These are phyloP conservation scores for Pythium periplocum DNA, from an alignment of 352 stramenopile species.

Conservation along the genomic window DNA sequence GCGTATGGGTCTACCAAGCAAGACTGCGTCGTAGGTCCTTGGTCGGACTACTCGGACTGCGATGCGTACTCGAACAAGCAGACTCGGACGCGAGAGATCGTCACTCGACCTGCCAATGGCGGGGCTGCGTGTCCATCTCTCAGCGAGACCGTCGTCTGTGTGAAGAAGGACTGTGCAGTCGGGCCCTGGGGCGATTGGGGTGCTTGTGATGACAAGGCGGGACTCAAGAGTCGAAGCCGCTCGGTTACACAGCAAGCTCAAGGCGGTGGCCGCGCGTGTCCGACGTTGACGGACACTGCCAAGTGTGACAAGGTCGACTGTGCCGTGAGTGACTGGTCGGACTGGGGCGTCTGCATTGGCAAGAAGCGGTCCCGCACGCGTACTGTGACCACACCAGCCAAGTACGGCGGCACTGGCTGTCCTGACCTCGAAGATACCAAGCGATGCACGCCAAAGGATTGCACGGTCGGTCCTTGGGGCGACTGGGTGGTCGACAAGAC, in stretches of 20 bases:
- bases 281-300: constrained; percentile 17
- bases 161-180: constrained; percentile 8
- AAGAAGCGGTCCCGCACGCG: constrained; percentile 8
- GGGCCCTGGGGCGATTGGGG: constrained; percentile 14
- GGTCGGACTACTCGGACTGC: constrained; percentile 12
- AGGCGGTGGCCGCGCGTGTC: constrained; percentile 20
- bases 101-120: constrained; percentile 13
- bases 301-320: constrained; percentile 36
- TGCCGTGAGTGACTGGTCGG: constrained; percentile 17
- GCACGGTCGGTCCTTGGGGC: constrained; percentile 34
- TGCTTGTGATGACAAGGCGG: constrained; percentile 9
- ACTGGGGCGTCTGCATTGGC: constrained; percentile 17
- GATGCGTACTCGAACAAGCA: constrained; percentile 8
- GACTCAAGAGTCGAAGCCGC: constrained; percentile 14
- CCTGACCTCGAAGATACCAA: constrained; percentile 18
- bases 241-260: constrained; percentile 11
- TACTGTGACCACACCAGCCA: constrained; percentile 17
- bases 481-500: constrained; percentile 23
- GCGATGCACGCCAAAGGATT: constrained; percentile 22
- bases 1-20: constrained; percentile 3
- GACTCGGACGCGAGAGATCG: constrained; percentile 7
- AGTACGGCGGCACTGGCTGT: constrained; percentile 32
- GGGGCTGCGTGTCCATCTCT: constrained; percentile 22
- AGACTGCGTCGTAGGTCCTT: constrained; percentile 22
- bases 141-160: constrained; percentile 15